These are phyloP conservation scores for Xylaria telfairii DNA, from an alignment of 495 filamentous ascomycete species.

Conservation along the genomic window DNA sequence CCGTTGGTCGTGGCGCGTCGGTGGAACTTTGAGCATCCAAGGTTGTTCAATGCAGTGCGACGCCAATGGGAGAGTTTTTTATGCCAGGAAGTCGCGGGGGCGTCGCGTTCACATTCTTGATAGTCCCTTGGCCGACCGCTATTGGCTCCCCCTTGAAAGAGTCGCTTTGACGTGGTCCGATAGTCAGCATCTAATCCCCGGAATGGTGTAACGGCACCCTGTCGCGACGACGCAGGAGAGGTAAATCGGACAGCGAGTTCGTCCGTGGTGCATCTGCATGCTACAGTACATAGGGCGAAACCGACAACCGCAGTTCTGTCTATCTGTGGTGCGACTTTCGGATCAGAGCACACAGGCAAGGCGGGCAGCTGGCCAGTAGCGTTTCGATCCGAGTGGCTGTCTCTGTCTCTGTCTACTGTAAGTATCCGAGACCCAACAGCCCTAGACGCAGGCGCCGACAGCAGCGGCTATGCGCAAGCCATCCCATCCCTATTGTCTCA, in stretches of 20 bases:
- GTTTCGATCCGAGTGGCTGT: background rate
- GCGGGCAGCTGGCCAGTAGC: background rate
- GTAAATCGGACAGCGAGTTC: constrained; percentile 13
- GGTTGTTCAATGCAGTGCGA: constrained; percentile 15
- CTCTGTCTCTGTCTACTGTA: no score
- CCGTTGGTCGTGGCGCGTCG: background rate
- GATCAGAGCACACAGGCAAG: no score
- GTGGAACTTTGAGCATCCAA: background rate
- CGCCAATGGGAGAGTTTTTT: constrained; percentile 2
- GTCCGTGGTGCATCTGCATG: background rate
- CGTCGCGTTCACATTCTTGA: background rate
- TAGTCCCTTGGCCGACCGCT: background rate
- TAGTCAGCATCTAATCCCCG: background rate
- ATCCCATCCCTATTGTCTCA: background rate
- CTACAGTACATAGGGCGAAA: background rate
- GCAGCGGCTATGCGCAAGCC: background rate
- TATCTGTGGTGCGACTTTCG: background rate
- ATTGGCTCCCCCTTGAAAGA: background rate
- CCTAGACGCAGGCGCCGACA: background rate
- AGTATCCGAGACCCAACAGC: background rate
- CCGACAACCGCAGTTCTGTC: background rate
- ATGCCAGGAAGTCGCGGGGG: background rate
- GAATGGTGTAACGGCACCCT: background rate
- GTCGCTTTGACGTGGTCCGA: background rate
- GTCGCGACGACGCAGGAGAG: background rate